Evolutionary conservation across 2,329 filamentous ascomycete genomes (phyloP).

Genomic region (Scedosporium apiospermum): DNA sequence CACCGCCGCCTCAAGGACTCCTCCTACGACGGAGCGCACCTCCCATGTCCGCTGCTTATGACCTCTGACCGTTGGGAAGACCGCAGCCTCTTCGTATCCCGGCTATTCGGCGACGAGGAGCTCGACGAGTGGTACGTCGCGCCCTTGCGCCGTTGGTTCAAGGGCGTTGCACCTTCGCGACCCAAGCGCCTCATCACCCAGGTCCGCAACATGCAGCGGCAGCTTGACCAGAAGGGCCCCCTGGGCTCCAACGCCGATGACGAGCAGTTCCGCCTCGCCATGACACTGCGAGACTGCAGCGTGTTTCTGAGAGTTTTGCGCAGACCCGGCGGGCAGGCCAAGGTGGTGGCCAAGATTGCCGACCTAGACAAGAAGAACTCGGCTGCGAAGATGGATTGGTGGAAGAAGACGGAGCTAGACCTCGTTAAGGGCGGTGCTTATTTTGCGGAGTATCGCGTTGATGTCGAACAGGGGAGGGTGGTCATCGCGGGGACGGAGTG

Average conservation of each 20-base stretch:
- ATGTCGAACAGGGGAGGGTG: background rate
- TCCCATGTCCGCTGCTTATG: conserved; percentile 49
- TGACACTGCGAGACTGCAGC: conserved; percentile 75
- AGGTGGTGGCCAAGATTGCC: conserved; percentile 35
- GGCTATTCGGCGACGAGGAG: conserved; percentile 13
- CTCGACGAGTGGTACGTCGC: conserved; percentile 8
- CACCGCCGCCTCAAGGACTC: conserved; percentile 23
- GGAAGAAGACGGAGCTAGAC: conserved; percentile 52
- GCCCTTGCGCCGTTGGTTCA: conserved; percentile 9
- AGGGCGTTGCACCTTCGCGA: conserved; percentile 1
- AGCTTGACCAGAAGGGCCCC: conserved; percentile 33
- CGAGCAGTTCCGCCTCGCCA: conserved; percentile 53
- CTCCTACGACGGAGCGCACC: conserved; percentile 19
- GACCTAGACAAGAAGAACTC: conserved; percentile 72
- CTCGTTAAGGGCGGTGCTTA: conserved; percentile 65
- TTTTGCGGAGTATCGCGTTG: conserved; percentile 21
- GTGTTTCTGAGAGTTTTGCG: conserved; percentile 53
- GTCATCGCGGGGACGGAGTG: conserved; percentile 1
- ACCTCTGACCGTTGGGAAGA: conserved; percentile 23
- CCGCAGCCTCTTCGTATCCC: conserved; percentile 25
- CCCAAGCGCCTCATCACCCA: conserved; percentile 24
- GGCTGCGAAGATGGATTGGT: conserved; percentile 56
- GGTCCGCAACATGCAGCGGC: conserved; percentile 26
- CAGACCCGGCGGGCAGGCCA: conserved; percentile 8
- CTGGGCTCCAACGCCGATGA: conserved; percentile 30